Evolutionary conservation across 495 filamentous ascomycete genomes (phyloP).

Genomic region (Podospora pseudopauciseta): DNA sequence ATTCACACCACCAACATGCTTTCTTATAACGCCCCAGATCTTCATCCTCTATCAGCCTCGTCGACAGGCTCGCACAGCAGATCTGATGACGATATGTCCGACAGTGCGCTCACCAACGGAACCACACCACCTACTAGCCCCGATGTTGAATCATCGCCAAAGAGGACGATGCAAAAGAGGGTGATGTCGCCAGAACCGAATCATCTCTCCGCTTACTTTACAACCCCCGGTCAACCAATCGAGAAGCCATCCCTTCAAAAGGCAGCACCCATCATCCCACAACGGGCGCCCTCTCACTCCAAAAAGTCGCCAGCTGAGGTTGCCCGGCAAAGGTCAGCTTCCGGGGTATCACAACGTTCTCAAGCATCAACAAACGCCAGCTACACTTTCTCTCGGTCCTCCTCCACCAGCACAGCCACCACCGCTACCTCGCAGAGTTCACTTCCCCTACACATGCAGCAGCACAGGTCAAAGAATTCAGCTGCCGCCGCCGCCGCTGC

Average conservation of each 20-base stretch:
- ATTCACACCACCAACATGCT: conserved; percentile 95
- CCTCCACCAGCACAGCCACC: conserved; percentile 47
- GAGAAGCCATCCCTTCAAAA: conserved; percentile 27
- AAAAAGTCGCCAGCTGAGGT: conserved; percentile 59
- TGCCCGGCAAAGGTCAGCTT: conserved; percentile 61
- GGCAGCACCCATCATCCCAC: conserved; percentile 63
- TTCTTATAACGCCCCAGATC: conserved; percentile 85
- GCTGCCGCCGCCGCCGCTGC: conserved; percentile 23
- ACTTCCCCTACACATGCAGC: conserved; percentile 18
- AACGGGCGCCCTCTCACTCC: conserved; percentile 76
- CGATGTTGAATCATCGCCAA: conserved; percentile 63
- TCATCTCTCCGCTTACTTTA: conserved; percentile 80
- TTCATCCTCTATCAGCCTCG: conserved; percentile 53
- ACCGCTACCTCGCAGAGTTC: conserved; percentile 34
- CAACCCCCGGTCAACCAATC: conserved; percentile 45
- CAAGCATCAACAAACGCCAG: conserved; percentile 44
- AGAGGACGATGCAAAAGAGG: conserved; percentile 46
- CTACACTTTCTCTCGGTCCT: conserved; percentile 46
- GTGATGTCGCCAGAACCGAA: conserved; percentile 62
- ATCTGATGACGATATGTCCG: conserved; percentile 54
- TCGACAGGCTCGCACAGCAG: conserved; percentile 58
- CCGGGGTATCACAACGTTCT: conserved; percentile 50
- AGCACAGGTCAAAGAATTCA: conserved; percentile 36
- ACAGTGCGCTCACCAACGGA: conserved; percentile 55
- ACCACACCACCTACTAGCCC: conserved; percentile 66